phyloP scores from a whole-genome alignment of 352 stramenopile species.

The Phytophthora pisi region DNA sequence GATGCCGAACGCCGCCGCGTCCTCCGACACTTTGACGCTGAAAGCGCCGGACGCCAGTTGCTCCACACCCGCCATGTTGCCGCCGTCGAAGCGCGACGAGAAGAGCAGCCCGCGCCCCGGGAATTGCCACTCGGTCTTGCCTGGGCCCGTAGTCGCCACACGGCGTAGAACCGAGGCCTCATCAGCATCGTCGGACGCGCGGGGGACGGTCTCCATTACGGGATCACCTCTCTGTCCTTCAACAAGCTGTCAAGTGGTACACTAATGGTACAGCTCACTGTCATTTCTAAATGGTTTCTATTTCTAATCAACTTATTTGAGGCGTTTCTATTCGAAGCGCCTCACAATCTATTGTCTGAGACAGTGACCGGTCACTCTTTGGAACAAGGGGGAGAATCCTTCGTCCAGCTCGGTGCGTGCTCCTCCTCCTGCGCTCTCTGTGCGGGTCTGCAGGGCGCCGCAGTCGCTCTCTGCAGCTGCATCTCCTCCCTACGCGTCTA shows the following conservation, averaged over 20 bases:
- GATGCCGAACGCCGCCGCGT: conserved; percentile 44
- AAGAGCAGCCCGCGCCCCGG: conserved; percentile 53
- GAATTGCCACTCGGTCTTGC: conserved; percentile 45
- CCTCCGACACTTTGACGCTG: conserved; percentile 45
- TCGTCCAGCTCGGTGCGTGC: conserved; percentile 7
- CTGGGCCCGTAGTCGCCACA: conserved; percentile 31
- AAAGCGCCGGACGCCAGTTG: conserved; percentile 31
- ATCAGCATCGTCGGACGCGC: not conserved
- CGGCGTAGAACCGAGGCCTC: conserved; percentile 19
- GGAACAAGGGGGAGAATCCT: not conserved
- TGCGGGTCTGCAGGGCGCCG: not conserved
- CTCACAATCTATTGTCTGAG: not conserved
- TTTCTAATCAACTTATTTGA: not conserved
- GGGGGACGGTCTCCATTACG: not conserved
- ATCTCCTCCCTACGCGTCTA: not conserved
- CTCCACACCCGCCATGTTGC: conserved; percentile 59
- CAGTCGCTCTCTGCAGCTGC: not conserved
- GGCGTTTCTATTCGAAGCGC: not conserved
- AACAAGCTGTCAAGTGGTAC: conserved; percentile 1
- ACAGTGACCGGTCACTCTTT: conserved; percentile 4
- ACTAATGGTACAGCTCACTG: not conserved
- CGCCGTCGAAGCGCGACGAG: conserved; percentile 74
- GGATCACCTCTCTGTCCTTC: not conserved
- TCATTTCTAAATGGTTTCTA: not conserved
- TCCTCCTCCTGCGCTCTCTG: not conserved